Evolutionary conservation across 176 grass and related monocot genomes (phyloP), one percentile per base, ranked within the genome.

Genomic region (Poa annua): DNA sequence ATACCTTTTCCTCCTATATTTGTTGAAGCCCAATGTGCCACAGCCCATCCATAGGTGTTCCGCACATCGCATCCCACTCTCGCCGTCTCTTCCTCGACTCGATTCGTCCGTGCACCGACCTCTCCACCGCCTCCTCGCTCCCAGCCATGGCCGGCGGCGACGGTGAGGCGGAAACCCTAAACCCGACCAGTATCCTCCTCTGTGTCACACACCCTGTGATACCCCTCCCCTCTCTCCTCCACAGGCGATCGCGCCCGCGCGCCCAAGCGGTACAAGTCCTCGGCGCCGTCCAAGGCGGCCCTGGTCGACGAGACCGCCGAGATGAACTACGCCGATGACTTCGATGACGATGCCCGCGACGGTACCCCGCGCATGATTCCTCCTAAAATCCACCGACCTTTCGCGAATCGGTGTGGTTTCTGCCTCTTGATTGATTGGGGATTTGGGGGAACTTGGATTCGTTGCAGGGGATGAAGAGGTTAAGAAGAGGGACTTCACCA

Each of bases 401-500:
- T 41, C 16, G 42, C 85, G 32, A 86, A 85, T 81, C 77, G 55
- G 45, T 8, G 3, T 62, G 77, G n/a, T 81, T 85, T 45, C 19
- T 13, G 12, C 50, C 35, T 1, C 80, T 68, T 66, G 15, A 29
- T 10, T 82, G 65, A 81, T 82, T n/a, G 54, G 69, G 45, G 48
- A 49, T 65, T 93, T 35, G 14, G 66, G 66, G 72, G 20, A 24
- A 68, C 42, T 62, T 69, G 41, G 56, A 42, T 75, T 61, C 76
- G n/a, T 24, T 79, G n/a, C 72, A 87, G 91, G 32, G 2, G 92
- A 94, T 8, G 41, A 42, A 8, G 95, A 97, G 76, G 85, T 88
- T 17, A 98, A 98, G 87, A 95, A 95, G 83, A 98, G 91, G 77
- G 92, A 98, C 81, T 98, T 98, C 85, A 92, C 87, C 42, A 91